A percentile compares a stretch with the other conserved stretches of the same genome.
These are phyloP conservation scores for Xylaria telfairii DNA, from an alignment of 495 filamentous ascomycete genomes.

Conservation along the genomic window DNA sequence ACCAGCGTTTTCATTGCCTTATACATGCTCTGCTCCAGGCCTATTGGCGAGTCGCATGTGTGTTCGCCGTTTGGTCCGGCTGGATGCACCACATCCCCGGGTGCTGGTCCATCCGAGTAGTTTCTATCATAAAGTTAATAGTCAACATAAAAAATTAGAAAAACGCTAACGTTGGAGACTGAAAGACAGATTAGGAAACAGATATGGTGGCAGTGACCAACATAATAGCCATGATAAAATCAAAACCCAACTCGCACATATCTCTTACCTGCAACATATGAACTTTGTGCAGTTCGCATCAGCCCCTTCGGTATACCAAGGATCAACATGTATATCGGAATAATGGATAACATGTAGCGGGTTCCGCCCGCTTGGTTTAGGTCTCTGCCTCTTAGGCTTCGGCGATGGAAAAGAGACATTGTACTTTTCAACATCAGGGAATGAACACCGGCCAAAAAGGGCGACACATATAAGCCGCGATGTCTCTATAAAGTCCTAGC, in stretches of 20 bases:
- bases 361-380: slow-evolving; percentile 50
- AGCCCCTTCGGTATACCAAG: slow-evolving; percentile 55
- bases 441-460: slow-evolving; percentile 56
- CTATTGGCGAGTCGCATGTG: slow-evolving; percentile 57
- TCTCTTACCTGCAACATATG: slow-evolving; percentile 58
- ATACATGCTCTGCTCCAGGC: slow-evolving; percentile 60
- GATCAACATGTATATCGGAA: slow-evolving; percentile 63
- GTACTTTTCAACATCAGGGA: slow-evolving; percentile 50
- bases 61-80: slow-evolving; percentile 55
- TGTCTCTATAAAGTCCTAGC: slow-evolving; percentile 33
- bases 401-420: slow-evolving; percentile 53
- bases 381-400: slow-evolving; percentile 48
- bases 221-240: neutral
- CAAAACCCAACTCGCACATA: neutral
- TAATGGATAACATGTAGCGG: slow-evolving; percentile 61
- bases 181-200: neutral
- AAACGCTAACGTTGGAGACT: neutral
- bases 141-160: no score
- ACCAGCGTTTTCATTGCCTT: slow-evolving; percentile 50
- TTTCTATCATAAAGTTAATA: no score
- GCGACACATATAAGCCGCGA: slow-evolving; percentile 56
- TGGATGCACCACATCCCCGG: slow-evolving; percentile 50
- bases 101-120: slow-evolving; percentile 50
- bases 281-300: slow-evolving; percentile 60
- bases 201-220: neutral